A percentile compares a stretch with the other conserved stretches of the same genome.
These are phyloP conservation scores for Phytophthora sojae DNA, from an alignment of 352 stramenopile species.

Conservation along the genomic window DNA sequence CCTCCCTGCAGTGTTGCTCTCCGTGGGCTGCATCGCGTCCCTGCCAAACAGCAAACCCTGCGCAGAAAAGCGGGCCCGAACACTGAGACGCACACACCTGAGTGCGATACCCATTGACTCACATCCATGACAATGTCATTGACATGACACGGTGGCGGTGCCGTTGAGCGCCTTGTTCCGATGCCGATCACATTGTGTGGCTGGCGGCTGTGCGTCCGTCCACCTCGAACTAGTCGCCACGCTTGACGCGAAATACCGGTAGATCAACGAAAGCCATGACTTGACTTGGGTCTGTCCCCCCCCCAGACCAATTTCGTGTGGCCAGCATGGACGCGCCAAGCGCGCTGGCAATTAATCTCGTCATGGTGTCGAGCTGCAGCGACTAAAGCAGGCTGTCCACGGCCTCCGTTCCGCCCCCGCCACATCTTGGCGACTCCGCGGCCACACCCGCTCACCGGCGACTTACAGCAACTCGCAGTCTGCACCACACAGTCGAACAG, in stretches of 20 bases:
- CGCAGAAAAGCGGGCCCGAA: slow-evolving; percentile 24
- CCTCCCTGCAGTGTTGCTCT: neutral
- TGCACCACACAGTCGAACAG: slow-evolving; percentile 3
- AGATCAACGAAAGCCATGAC: no score
- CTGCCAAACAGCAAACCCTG: slow-evolving; percentile 20
- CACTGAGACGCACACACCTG: slow-evolving; percentile 15
- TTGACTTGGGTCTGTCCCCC: no score
- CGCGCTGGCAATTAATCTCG: slow-evolving; percentile 11
- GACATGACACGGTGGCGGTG: slow-evolving; percentile 12
- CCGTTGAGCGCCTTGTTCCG: slow-evolving; percentile 4
- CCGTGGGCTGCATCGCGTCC: no score
- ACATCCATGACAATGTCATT: no score
- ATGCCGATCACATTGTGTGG: slow-evolving; percentile 9
- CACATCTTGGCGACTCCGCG: no score
- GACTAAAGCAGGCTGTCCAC: slow-evolving; percentile 33
- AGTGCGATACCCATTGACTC: slow-evolving; percentile 34
- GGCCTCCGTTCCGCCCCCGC: slow-evolving; percentile 13
- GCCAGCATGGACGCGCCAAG: no score
- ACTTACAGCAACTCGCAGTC: slow-evolving; percentile 5
- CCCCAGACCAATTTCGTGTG: no score
- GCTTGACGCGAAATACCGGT: slow-evolving; percentile 24
- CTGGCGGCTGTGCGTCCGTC: slow-evolving; percentile 6
- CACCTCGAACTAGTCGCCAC: slow-evolving; percentile 24
- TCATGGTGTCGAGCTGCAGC: neutral
- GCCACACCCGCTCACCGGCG: neutral